phyloP scores from a whole-genome alignment of 225 moss, liverwort and hornwort genomes.

The Rhytidiadelphus loreus region DNA sequence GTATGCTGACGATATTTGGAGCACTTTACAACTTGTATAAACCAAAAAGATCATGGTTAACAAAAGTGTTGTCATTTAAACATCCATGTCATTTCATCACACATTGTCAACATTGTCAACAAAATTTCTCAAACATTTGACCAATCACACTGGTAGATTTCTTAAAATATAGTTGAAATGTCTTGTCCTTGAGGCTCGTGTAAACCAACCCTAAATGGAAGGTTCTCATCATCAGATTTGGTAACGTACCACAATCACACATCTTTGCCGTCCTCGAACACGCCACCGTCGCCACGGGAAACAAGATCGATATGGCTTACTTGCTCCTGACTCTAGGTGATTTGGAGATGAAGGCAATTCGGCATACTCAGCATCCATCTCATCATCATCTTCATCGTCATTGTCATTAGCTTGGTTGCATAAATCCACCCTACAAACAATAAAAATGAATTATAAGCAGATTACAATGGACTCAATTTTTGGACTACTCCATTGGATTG shows the following conservation, averaged over 20 bases:
- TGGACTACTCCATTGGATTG: background rate
- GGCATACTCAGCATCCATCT: conserved; percentile 17
- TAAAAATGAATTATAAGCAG: background rate
- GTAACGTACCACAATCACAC: conserved; percentile 61
- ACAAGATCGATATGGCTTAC: conserved; percentile 28
- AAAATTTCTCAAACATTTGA: background rate
- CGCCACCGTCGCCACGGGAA: conserved; percentile 35
- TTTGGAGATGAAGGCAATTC: conserved; percentile 22
- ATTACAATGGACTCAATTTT: background rate
- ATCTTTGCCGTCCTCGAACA: conserved; percentile 45
- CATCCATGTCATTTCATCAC: background rate
- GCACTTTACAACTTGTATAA: background rate
- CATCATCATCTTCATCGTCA: conserved; percentile 84
- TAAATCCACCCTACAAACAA: conserved; percentile 71
- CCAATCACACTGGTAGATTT: background rate
- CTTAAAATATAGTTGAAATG: background rate
- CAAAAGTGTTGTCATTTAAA: background rate
- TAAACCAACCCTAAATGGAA: background rate
- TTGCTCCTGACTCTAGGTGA: conserved; percentile 6
- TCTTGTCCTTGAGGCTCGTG: background rate
- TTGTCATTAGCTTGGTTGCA: conserved; percentile 81
- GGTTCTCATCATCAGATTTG: background rate
- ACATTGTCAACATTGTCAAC: background rate
- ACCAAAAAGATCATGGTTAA: background rate
- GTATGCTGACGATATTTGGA: background rate